Evolutionary conservation across 2,329 filamentous ascomycete genomes (phyloP), one percentile per base, ranked within the genome.

Genomic region (Diaporthe ilicicola): DNA sequence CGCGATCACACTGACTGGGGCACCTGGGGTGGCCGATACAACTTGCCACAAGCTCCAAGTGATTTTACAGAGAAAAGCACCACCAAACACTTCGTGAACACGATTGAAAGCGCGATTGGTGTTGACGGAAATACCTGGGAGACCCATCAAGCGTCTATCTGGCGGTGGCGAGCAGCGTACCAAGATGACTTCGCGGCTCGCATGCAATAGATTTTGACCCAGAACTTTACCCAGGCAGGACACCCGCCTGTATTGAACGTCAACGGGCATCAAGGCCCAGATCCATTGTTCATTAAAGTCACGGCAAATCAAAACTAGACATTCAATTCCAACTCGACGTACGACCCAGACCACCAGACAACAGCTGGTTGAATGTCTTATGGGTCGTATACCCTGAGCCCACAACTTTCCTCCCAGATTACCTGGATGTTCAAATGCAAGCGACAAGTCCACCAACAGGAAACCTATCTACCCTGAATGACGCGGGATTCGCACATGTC

Each of bases 151-250:
- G 79, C 77, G 1, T 75, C 75, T 4, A 78, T 81, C 59, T 81
- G 79, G 79, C 74, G 79, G 8, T 81, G 79, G 79, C 67, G 79
- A 15, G 13, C 76, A 13, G 78, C 74, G 3, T 81, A 74, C 67
- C 79, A 81, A 70, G 72, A 77, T 61, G 79, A 80, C 55, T 79
- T 82, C 62, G 78, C 79, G 4, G 75, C 76, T 2, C 73, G 80
- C 22, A 80, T 81, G 66, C 74, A 77, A 66, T 81, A 79, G 80
- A 76, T 75, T 3, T 27, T 54, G 22, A 56, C 50, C 9, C 48
- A 27, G 19, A 42, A 72, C n/a, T 67, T 81, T 17, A 75, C 29
- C 22, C 39, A 51, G 8, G 55, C 39, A 7, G 66, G 46, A 19
- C 70, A 72, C 27, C 51, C 44, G 17, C 70, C 70, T 6, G 59